Evolutionary conservation across 345 rosid genomes (phyloP).

Genomic region (Lepidium aucheri): DNA sequence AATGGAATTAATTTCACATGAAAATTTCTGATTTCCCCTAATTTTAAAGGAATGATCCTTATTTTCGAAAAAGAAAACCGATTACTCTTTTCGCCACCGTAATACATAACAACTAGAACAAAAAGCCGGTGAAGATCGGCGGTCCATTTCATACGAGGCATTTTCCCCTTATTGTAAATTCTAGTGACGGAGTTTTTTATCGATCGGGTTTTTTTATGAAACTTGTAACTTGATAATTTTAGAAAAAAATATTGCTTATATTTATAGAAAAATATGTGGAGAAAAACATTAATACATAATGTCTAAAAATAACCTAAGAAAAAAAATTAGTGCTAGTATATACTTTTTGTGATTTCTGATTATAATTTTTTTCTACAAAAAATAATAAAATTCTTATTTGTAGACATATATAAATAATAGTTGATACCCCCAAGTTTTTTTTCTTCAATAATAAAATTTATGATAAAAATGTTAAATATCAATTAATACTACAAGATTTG

Average conservation of each 20-base stretch:
- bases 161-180: slow-evolving; percentile 47
- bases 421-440: background rate
- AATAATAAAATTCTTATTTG: too few species aligned
- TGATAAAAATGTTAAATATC: background rate
- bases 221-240: background rate
- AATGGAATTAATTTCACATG: background rate
- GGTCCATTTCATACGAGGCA: slow-evolving; percentile 55
- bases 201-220: background rate
- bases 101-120: slow-evolving; percentile 41
- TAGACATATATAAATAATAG: background rate
- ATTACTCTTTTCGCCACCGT: slow-evolving; percentile 60
- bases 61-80: background rate
- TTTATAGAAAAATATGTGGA: background rate
- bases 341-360: background rate
- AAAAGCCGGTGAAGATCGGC: slow-evolving; percentile 49
- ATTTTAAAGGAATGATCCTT: background rate
- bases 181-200: slow-evolving; percentile 7
- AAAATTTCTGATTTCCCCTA: too few species aligned
- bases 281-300: background rate
- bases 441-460: background rate
- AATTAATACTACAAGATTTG: background rate
- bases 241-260: background rate
- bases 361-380: too few species aligned
- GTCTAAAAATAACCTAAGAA: background rate
- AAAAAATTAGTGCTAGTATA: background rate